Conservation (phyloP, 352 stramenopile genomes). For the Phytophthora megakarya region DNA sequence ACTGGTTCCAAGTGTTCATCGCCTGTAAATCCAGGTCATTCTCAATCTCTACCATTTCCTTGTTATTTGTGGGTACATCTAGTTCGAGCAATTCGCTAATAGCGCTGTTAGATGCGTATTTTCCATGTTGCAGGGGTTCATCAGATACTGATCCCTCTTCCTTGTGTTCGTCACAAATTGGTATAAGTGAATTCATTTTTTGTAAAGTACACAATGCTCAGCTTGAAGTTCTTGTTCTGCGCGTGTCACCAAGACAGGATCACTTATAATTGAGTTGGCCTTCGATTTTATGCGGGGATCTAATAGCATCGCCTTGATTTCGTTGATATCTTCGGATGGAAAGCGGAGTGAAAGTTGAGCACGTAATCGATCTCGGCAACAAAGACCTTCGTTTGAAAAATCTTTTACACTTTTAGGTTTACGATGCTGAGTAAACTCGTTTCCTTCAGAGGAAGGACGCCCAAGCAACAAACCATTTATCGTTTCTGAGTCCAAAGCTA, state of each 20-base stretch:
- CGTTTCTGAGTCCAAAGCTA: background rate
- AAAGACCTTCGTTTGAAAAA: background rate
- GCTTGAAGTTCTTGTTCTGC: background rate
- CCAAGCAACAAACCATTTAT: slow-evolving; percentile 3
- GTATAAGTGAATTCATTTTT: background rate
- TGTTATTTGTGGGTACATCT: background rate
- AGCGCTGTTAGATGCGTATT: background rate
- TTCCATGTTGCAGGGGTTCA: no score
- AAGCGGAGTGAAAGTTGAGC: slow-evolving; percentile 4
- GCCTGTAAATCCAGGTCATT: background rate
- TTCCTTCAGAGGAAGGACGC: background rate
- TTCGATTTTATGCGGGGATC: slow-evolving; percentile 20
- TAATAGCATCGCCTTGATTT: slow-evolving; percentile 15
- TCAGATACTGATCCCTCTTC: no score
- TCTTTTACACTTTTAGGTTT: background rate
- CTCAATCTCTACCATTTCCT: background rate
- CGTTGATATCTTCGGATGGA: background rate
- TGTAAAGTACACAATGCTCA: background rate
- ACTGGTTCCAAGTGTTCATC: slow-evolving; percentile 3
- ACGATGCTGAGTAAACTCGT: slow-evolving; percentile 4
- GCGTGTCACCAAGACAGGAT: background rate
- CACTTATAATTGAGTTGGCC: background rate
- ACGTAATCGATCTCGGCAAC: background rate
- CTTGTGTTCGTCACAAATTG: no score
- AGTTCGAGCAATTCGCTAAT: background rate